Percentiles rank a stretch among this genome's conserved stretches.
Conservation (phyloP, 192 early-diverging fungal genomes). For the Pilobolus umbonatus region DNA sequence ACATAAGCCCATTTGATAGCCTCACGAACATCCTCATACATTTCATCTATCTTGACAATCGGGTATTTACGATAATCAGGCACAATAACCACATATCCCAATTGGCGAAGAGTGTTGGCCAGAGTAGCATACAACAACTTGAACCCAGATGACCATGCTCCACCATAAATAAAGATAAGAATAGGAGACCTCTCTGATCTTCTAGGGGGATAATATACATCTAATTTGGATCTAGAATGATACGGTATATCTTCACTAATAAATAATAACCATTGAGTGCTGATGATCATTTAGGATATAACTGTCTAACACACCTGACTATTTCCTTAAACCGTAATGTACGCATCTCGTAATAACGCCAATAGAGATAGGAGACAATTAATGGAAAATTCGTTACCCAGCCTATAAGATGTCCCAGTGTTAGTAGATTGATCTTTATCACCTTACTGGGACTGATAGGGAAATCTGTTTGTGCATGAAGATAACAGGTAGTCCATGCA, state of each 20-base stretch:
- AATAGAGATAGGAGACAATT: slow-evolving; percentile 27
- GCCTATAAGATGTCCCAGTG: slow-evolving; percentile 15
- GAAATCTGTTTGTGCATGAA: slow-evolving; percentile 34
- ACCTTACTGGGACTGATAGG: slow-evolving; percentile 35
- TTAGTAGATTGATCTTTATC: slow-evolving; percentile 33
- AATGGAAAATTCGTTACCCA: slow-evolving; percentile 27
- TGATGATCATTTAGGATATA: neutral
- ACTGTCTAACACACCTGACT: slow-evolving; percentile 25
- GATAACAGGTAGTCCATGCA: slow-evolving; percentile 28
- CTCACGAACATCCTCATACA: slow-evolving; percentile 41
- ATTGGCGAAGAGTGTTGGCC: slow-evolving; percentile 42
- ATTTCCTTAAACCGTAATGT: slow-evolving; percentile 20
- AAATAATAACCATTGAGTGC: neutral
- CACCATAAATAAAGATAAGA: slow-evolving; percentile 53
- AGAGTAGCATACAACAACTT: slow-evolving; percentile 44
- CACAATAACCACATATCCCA: slow-evolving; percentile 52
- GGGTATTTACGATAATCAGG: slow-evolving; percentile 53
- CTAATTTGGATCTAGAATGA: slow-evolving; percentile 8
- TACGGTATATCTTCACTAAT: slow-evolving; percentile 32
- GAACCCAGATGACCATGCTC: slow-evolving; percentile 47
- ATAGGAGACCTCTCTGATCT: slow-evolving; percentile 31
- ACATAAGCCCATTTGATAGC: slow-evolving; percentile 45
- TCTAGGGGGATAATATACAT: slow-evolving; percentile 25
- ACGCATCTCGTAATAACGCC: slow-evolving; percentile 30
- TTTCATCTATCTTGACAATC: slow-evolving; percentile 35